Conservation (phyloP, 768 basidiomycete genomes). For the Trametes sanguinea region DNA sequence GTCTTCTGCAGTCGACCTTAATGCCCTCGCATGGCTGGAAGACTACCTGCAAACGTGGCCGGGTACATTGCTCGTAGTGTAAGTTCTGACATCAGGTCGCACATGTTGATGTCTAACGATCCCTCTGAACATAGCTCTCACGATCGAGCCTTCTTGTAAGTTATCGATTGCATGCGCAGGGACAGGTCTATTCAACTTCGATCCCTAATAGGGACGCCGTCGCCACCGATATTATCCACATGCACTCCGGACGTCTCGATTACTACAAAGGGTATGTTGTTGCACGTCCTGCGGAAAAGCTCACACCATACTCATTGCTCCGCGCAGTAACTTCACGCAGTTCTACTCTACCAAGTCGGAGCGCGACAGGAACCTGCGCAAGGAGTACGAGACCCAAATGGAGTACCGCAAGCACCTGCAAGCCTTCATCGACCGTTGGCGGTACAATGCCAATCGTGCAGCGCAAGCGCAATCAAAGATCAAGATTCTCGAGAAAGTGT, state of each 20-base stretch:
- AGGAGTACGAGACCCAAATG: slow-evolving; percentile 97
- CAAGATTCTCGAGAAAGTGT: slow-evolving; percentile 73
- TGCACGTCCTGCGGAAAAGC: neutral
- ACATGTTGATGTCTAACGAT: neutral
- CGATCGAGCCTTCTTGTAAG: slow-evolving; percentile 93
- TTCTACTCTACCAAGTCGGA: slow-evolving; percentile 99
- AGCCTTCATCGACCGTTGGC: slow-evolving; percentile 97
- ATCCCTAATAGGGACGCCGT: slow-evolving; percentile 71
- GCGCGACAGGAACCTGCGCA: slow-evolving; percentile 84
- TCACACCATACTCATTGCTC: neutral
- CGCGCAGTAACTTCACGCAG: slow-evolving; percentile 85
- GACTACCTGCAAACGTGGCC: slow-evolving; percentile 96
- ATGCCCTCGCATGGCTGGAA: slow-evolving; percentile 96
- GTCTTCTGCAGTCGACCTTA: slow-evolving; percentile 69
- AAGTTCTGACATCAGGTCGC: slow-evolving; percentile 31
- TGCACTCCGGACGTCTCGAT: slow-evolving; percentile 88
- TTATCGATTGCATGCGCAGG: neutral
- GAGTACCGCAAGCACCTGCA: slow-evolving; percentile 94
- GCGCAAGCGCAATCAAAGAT: slow-evolving; percentile 50
- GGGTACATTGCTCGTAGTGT: slow-evolving; percentile 92
- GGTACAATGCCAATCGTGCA: slow-evolving; percentile 95
- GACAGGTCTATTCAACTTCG: neutral
- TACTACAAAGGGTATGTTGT: slow-evolving; percentile 88
- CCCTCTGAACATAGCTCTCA: slow-evolving; percentile 63
- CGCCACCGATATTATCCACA: slow-evolving; percentile 98